Evolutionary conservation across 257 asterid species (phyloP).

Genomic region (Linderniella brevidens): DNA sequence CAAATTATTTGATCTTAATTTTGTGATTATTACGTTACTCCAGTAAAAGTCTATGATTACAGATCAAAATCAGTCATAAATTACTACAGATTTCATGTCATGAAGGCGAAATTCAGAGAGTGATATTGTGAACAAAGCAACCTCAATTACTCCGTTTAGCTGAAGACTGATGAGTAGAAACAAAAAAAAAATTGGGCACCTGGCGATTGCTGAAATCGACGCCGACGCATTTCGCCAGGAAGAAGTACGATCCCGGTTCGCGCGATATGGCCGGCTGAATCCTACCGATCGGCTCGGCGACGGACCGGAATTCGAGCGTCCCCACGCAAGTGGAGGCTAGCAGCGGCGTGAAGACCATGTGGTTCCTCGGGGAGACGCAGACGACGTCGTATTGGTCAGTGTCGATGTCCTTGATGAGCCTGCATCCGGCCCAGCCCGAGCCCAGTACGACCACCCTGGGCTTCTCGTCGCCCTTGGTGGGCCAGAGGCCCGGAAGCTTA

Average conservation of each 20-base stretch:
- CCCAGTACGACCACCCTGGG: conserved; percentile 90
- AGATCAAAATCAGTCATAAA: too few species aligned
- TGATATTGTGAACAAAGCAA: too few species aligned
- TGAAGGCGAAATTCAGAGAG: too few species aligned
- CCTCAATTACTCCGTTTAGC: too few species aligned
- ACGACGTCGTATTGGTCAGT: conserved; percentile 56
- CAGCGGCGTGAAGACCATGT: conserved; percentile 94
- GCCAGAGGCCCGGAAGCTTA: conserved; percentile 8
- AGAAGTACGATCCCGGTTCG: conserved; percentile 78
- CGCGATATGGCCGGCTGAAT: conserved; percentile 85
- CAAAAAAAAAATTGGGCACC: conserved; percentile 2
- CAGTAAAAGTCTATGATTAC: too few species aligned
- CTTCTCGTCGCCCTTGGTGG: conserved; percentile 70
- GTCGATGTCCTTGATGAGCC: conserved; percentile 73
- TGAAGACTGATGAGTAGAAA: too few species aligned
- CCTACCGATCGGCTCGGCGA: conserved; percentile 83
- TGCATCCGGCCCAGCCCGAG: conserved; percentile 94
- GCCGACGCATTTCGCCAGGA: conserved; percentile 58
- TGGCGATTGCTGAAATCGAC: conserved; percentile 53
- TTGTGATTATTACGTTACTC: conserved; percentile 15
- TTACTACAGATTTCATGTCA: too few species aligned
- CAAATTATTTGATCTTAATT: not conserved
- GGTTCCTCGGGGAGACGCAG: conserved; percentile 85
- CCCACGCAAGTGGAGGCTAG: conserved; percentile 96
- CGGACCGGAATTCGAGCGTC: conserved; percentile 92